Evolutionary conservation across 2,329 filamentous ascomycete genomes (phyloP).

Genomic region (Penicillium sumatraense): DNA sequence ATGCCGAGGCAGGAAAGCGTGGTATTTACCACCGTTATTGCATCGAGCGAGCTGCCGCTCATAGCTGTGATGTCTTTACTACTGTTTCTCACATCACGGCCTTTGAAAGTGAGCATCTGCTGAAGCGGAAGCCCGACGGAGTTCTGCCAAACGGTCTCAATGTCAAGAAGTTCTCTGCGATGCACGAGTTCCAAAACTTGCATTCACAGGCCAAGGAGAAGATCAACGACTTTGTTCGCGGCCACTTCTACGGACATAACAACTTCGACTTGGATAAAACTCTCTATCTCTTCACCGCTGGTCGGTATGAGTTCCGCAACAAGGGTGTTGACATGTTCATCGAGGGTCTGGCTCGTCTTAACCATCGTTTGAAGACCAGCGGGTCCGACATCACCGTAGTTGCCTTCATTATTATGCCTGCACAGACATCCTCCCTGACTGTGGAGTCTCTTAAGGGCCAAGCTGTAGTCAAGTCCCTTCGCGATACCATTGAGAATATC

Average conservation of each 20-base stretch:
- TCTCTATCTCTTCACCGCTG: slow-evolving; percentile 95
- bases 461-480: slow-evolving; percentile 93
- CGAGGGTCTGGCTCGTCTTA: slow-evolving; percentile 89
- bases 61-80: slow-evolving; percentile 94
- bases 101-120: slow-evolving; percentile 94
- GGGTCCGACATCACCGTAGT: slow-evolving; percentile 94
- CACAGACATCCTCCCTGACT: slow-evolving; percentile 90
- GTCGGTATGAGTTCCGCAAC: slow-evolving; percentile 96
- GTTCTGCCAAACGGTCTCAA: slow-evolving; percentile 96
- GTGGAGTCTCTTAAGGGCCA: slow-evolving; percentile 96
- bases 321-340: slow-evolving; percentile 99
- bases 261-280: slow-evolving; percentile 97
- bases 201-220: slow-evolving; percentile 97
- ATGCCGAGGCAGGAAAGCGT: slow-evolving; percentile 94
- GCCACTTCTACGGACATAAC: slow-evolving; percentile 97
- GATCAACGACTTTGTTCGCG: slow-evolving; percentile 96
- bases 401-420: slow-evolving; percentile 98
- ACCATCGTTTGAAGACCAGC: slow-evolving; percentile 83
- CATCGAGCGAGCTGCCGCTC: slow-evolving; percentile 91
- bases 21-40: slow-evolving; percentile 99
- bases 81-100: slow-evolving; percentile 98
- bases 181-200: slow-evolving; percentile 98
- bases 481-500: slow-evolving; percentile 91
- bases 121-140: slow-evolving; percentile 97
- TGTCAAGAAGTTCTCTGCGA: slow-evolving; percentile 96